Percentiles rank a stretch among this genome's conserved stretches.
phyloP scores from a whole-genome alignment of 2,329 filamentous ascomycete genomes.

The Alternaria angustiovoidea region DNA sequence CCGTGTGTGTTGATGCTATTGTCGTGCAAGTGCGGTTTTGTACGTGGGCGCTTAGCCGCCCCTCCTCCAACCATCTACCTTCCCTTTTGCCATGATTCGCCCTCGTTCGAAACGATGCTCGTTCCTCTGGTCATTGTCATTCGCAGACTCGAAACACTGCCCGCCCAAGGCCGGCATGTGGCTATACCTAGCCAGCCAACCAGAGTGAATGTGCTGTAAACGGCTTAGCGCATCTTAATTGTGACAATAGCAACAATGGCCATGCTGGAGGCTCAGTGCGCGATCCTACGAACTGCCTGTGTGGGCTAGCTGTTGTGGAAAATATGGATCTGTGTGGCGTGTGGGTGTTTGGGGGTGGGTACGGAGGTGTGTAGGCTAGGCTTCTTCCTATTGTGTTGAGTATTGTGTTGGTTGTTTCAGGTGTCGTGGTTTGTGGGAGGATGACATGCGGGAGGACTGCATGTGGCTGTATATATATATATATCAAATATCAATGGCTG shows the following conservation, averaged over 20 bases:
- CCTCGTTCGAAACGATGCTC: too few relatives aligned
- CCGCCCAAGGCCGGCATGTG: neutral
- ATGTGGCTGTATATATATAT: constrained; percentile 16
- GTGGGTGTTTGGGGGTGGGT: neutral
- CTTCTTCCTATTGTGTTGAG: constrained; percentile 19
- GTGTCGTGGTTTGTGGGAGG: constrained; percentile 25
- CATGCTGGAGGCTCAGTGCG: neutral
- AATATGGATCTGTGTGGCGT: neutral
- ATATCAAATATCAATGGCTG: neutral
- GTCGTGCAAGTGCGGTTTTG: neutral
- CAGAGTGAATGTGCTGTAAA: neutral
- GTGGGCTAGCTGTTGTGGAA: neutral
- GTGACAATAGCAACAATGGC: neutral
- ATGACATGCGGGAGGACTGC: constrained; percentile 2
- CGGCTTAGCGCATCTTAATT: neutral
- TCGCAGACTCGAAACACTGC: neutral
- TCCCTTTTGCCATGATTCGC: neutral
- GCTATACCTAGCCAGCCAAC: neutral
- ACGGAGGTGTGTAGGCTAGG: neutral
- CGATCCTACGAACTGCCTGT: neutral
- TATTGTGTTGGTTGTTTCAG: constrained; percentile 37
- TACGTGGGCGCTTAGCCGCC: neutral
- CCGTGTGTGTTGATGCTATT: neutral
- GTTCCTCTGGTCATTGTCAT: neutral
- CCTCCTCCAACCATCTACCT: neutral